A percentile compares a stretch with the other conserved stretches of the same genome.
These are phyloP conservation scores for Ophiostoma ulmi DNA, from an alignment of 2,329 filamentous ascomycete species.

Conservation along the genomic window DNA sequence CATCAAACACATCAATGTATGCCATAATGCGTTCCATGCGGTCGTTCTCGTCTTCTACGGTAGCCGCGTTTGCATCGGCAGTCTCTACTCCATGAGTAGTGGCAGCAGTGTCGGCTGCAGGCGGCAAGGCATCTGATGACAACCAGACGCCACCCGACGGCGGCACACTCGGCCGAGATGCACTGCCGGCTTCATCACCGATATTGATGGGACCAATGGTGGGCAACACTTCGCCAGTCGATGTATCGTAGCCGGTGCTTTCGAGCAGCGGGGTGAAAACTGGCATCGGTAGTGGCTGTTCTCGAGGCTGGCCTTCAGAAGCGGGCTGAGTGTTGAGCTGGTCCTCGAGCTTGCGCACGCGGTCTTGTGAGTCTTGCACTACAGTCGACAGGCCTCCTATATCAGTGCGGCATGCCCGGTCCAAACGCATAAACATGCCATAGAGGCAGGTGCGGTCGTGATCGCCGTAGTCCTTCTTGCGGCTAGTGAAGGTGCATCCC, in stretches of 20 bases:
- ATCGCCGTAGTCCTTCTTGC: conserved; percentile 39
- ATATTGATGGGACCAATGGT: background rate
- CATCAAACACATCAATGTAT: conserved; percentile 49
- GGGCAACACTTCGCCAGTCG: background rate
- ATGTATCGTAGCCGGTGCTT: background rate
- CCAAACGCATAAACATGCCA: conserved; percentile 35
- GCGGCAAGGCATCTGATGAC: background rate
- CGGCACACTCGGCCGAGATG: background rate
- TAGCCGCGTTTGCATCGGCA: background rate
- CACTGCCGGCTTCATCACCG: background rate
- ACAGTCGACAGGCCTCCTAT: conserved; percentile 25
- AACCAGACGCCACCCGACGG: conserved; percentile 4
- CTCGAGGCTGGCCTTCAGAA: background rate
- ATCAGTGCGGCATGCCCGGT: conserved; percentile 24
- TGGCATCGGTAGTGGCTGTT: conserved; percentile 2
- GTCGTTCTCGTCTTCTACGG: conserved; percentile 26
- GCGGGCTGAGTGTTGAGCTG: conserved; percentile 16
- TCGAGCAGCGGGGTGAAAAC: background rate
- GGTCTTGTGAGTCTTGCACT: conserved; percentile 24
- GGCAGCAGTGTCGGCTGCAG: background rate
- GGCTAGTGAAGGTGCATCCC: conserved; percentile 43
- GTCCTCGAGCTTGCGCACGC: conserved; percentile 25
- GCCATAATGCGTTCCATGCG: conserved; percentile 41
- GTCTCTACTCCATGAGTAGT: background rate
- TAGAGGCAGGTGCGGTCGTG: conserved; percentile 50